Evolutionary conservation across 345 rosid species (phyloP), one percentile per base, ranked within the genome.

Genomic region (Orychophragmus violaceus): DNA sequence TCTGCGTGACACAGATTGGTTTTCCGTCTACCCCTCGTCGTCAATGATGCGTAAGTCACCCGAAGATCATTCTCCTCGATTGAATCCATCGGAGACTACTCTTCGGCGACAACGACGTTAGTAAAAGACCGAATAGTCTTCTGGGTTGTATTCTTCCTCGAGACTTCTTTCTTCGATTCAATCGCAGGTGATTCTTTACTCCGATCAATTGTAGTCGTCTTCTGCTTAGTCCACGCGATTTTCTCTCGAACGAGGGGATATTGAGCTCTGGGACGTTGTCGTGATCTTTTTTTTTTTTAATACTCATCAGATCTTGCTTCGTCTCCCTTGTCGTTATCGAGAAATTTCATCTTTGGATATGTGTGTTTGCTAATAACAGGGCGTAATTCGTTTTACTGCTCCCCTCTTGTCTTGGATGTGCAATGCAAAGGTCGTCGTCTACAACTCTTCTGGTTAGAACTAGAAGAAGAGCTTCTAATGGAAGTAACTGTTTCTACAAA

Each of bases 351-450:
- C 12, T 51, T 14, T 52, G 32, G 14, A 52, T 62, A 25, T 32
- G 57, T 9, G 10, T 29, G 14, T 17, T 51, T 58, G 61, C 46
- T 65, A 1, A 29, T 58, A 5, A 57, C 66, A 57, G 70, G 51
- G 48, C 24, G 18, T 28, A 19, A 6, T 32, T 30, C 1, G 23
- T 55, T 3, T 29, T 36, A 12, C 21, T 30, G 45, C 12, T 55
- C 8, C 10, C 13, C 55, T 62, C 12, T 35, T 54, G 64, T 45
- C 66, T 49, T 83, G 79, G 80, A 85, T 90, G 91, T 86, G 84
- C 80, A 62, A 94, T 94, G 99, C 95, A 75, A 84, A 85, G 86
- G n/a, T n/a, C n/a, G 69, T 83, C 87, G 46, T 87, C 90, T 69
- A 80, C 62, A 82, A 87, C 86, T 87, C 85, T 85, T 86, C 86